Base-by-base conservation (phyloP, 768 basidiomycete species). In the Calvatia gigantea region DNA sequence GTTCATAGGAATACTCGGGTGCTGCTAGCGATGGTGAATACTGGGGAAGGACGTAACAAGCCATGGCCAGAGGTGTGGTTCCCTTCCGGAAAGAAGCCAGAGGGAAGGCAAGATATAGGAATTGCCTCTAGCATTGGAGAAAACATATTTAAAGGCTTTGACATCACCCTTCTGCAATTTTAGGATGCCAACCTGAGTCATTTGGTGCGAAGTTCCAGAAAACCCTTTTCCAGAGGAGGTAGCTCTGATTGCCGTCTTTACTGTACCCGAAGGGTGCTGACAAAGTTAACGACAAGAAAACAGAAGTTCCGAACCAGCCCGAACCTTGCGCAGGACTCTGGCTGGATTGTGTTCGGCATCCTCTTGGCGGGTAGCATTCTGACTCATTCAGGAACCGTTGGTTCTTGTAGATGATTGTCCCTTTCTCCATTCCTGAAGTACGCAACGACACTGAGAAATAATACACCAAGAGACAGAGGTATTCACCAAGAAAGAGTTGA, bases 1-100 rank as follows among this genome's bases (percentile, higher is more conserved):
- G 84, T 25, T 77, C 76, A 32, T 66, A 75, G 45, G 87, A 83
- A 63, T 89, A 89, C 6, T 70, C 64, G 1, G 87, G 87, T 1
- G 78, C 74, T 25, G 80, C 79, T 2, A 69, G 67, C 5, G 84
- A 78, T 1, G 80, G 74, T 0, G 82, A 75, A 63, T 88, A 88
- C 5, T 64, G 65, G 17, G 87, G 83, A 29, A 84, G 71, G 6
- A 58, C 59, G 29, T 60, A 57, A 19, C 9, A 6, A 28, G 21
- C 15, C 21, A 45, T 28, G 12, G 45, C 63, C 46, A 41, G 51
- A 56, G 25, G 44, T 37, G 39, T 32, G 33, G 25, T 50, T 41
- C 43, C 58, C 43, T 47, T 55, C 41, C 41, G 49, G 37, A 58
- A 58, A n/a, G n/a, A n/a, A n/a, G n/a, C n/a, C n/a, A n/a, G n/a